A percentile compares a stretch with the other conserved stretches of the same genome.
Evolutionary conservation across 2,329 filamentous ascomycete species (phyloP).

Genomic region (Hypoxylon sp.): DNA sequence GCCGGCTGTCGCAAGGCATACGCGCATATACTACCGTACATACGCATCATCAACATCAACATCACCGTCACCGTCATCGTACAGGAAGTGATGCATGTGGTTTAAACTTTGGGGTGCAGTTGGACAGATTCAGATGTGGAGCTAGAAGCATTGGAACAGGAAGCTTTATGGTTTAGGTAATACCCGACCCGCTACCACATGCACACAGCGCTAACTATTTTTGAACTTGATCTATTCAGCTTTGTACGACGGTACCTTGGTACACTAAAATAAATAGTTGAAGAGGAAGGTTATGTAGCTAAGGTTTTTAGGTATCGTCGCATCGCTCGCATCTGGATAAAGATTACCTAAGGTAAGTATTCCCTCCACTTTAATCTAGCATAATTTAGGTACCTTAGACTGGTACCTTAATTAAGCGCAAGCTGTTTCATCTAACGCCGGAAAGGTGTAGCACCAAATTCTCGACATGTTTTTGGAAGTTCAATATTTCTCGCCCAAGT

Average conservation of each 20-base stretch:
- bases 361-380: constrained; percentile 25
- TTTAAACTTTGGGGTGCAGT: constrained; percentile 24
- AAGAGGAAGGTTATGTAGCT: constrained; percentile 6
- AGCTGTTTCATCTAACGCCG: constrained; percentile 44
- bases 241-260: not conserved
- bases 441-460: constrained; percentile 29
- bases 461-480: not conserved
- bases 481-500: constrained; percentile 4
- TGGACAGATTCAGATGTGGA: constrained; percentile 26
- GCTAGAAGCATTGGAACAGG: constrained; percentile 24
- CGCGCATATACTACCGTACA: constrained; percentile 10
- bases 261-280: constrained; percentile 5
- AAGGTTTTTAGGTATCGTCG: not conserved
- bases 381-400: constrained; percentile 39
- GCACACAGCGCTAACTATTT: constrained; percentile 34
- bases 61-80: constrained; percentile 32
- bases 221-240: constrained; percentile 14
- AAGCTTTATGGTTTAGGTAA: constrained; percentile 42
- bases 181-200: constrained; percentile 29
- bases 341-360: too few relatives aligned
- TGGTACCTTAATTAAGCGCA: constrained; percentile 44
- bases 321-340: constrained; percentile 32
- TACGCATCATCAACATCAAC: constrained; percentile 13
- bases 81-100: constrained; percentile 30
- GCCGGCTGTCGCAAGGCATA: constrained; percentile 21